Evolutionary conservation across 176 grass and related monocot species (phyloP), one percentile per base, ranked within the genome.

Genomic region (Eragrostis nindensis): DNA sequence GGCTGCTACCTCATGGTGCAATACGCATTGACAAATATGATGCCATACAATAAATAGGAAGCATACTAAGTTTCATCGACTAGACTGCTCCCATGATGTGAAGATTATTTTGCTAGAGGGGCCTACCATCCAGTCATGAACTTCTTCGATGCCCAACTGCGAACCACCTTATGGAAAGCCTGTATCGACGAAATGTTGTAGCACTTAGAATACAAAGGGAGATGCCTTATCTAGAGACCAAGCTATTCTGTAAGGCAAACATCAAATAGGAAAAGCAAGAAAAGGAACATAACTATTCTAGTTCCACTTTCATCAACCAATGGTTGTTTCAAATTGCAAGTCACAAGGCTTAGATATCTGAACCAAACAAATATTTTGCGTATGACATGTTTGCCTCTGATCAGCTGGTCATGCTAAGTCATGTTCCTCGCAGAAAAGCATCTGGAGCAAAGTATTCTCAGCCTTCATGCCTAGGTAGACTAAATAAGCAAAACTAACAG

Each of bases 91-190:
- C 32, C 40, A 7, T 3, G 8, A 39, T 21, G 32, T 18, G 57
- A 18, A 65, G 24, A 45, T 42, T 45, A 75, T 65, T 24, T 53
- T 54, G 40, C 25, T 69, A 76, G 42, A 84, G 17, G n/a, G 78
- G 6, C 66, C 76, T 78, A 93, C 94, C 94, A 94, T 75, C 94
- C 94, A 56, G 94, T 94, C 94, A 97, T 97, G 74, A 97, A 97
- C 67, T 97, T 97, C 83, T 97, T 97, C 52, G 94, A 97, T 70
- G 94, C 89, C 91, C 94, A 97, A 77, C 94, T 97, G 21, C 88
- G 88, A 29, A 91, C 85, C 63, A 97, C 91, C 78, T 91, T 97
- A 90, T 97, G 90, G 40, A 97, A 97, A 65, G 94, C 94, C 94
- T 97, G 82, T 60, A 86, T 79, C 71, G 29, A n/a, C n/a, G n/a